These are phyloP conservation scores for Triangularia verruculosa DNA, from an alignment of 2,329 filamentous ascomycete species.

Conservation along the genomic window DNA sequence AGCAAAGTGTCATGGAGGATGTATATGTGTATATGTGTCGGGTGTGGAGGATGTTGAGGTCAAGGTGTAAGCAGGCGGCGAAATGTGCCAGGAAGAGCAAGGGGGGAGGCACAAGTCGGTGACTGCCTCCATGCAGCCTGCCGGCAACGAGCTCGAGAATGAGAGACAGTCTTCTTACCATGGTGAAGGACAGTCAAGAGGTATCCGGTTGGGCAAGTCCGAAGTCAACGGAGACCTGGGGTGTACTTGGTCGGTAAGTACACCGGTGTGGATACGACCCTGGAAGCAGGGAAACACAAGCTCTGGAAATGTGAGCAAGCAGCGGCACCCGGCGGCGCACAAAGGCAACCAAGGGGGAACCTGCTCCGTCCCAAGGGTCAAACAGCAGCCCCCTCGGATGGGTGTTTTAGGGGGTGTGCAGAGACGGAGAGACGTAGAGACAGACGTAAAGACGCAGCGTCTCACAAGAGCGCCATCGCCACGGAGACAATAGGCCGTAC, in stretches of 20 bases:
- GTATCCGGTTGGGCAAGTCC: slow-evolving; percentile 35
- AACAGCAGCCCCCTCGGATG: not conserved
- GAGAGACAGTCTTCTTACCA: slow-evolving; percentile 44
- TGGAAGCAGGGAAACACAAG: slow-evolving; percentile 13
- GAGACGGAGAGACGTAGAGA: slow-evolving; percentile 19
- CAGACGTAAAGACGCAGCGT: too few species aligned
- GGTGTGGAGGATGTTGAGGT: not conserved
- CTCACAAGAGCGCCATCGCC: slow-evolving; percentile 29
- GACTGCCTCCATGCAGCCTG: slow-evolving; percentile 47
- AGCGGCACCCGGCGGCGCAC: slow-evolving; percentile 14
- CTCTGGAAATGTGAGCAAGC: slow-evolving; percentile 12
- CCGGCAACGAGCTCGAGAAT: slow-evolving; percentile 37
- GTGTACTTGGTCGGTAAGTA: slow-evolving; percentile 23
- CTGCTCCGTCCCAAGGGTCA: slow-evolving; percentile 15
- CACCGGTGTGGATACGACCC: slow-evolving; percentile 22
- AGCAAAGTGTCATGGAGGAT: slow-evolving; percentile 18
- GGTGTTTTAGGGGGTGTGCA: slow-evolving; percentile 7
- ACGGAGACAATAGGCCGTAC: slow-evolving; percentile 12
- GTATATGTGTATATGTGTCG: slow-evolving; percentile 6
- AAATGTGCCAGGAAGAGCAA: slow-evolving; percentile 14
- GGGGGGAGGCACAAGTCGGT: slow-evolving; percentile 27
- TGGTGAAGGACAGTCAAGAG: slow-evolving; percentile 36
- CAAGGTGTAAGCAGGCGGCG: not conserved
- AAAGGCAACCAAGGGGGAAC: slow-evolving; percentile 21
- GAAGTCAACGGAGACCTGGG: slow-evolving; percentile 15